A percentile compares a stretch with the other conserved stretches of the same genome.
Evolutionary conservation across 305 asterid species (phyloP).

Genomic region (Solanum chacoense): DNA sequence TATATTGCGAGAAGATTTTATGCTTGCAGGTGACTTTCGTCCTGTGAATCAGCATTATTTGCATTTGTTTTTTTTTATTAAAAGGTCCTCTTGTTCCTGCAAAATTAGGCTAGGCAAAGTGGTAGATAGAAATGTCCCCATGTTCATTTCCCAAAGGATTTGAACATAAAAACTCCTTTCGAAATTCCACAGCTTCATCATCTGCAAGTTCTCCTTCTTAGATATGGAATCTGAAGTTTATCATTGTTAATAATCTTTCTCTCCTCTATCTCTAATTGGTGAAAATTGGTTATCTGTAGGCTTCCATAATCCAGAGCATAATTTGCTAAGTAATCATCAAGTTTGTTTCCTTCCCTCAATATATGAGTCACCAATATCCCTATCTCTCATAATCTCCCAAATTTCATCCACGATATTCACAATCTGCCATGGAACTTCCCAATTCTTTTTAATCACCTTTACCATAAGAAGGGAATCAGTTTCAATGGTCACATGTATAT

Average conservation of each 20-base stretch:
- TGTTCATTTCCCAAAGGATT: no score
- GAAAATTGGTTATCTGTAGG: background rate
- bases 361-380: background rate
- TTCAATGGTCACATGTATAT: background rate
- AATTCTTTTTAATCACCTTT: background rate
- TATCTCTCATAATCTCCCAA: background rate
- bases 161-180: no score
- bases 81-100: background rate
- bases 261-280: background rate
- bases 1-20: no score
- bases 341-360: background rate
- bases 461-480: background rate
- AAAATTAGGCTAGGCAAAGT: background rate
- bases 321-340: background rate
- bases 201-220: background rate
- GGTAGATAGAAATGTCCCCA: background rate
- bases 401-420: background rate
- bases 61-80: no score
- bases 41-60: background rate
- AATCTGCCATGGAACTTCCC: background rate
- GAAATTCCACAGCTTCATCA: no score
- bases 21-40: no score
- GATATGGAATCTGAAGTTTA: background rate
- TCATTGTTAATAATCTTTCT: background rate
- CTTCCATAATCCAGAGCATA: background rate